phyloP scores from a whole-genome alignment of 192 early-diverging fungal species.

The Coemansia sp. region DNA sequence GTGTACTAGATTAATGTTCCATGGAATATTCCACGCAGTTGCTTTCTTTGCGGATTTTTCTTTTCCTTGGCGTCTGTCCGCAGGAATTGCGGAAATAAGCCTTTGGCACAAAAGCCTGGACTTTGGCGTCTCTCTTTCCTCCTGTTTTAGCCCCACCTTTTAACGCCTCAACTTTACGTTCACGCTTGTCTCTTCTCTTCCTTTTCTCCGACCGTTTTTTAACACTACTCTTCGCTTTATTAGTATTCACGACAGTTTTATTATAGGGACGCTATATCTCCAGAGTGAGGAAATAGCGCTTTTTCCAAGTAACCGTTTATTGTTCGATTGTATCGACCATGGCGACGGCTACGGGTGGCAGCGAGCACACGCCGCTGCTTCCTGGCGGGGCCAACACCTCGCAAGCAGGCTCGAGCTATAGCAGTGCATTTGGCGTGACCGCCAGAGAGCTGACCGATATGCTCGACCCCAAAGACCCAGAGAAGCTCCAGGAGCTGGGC shows the following conservation, averaged over 20 bases:
- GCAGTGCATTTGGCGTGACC: slow-evolving; percentile 47
- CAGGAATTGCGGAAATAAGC: background rate
- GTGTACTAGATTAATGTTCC: background rate
- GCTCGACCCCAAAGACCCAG: slow-evolving; percentile 67
- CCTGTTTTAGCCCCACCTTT: background rate
- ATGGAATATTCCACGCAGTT: slow-evolving; percentile 20
- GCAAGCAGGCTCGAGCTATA: slow-evolving; percentile 4
- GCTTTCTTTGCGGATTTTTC: slow-evolving; percentile 6
- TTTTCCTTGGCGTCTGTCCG: slow-evolving; percentile 3
- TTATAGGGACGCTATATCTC: background rate
- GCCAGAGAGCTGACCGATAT: slow-evolving; percentile 58
- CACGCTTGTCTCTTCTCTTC: background rate
- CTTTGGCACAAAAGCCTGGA: background rate
- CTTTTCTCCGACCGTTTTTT: background rate
- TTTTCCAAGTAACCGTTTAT: background rate
- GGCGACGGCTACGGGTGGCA: slow-evolving; percentile 28
- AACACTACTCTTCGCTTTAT: background rate
- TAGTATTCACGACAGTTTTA: background rate
- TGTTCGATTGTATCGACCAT: slow-evolving; percentile 8
- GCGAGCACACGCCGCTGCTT: slow-evolving; percentile 53
- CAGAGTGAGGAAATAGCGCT: background rate
- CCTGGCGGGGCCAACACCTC: slow-evolving; percentile 16
- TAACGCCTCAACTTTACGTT: slow-evolving; percentile 7
- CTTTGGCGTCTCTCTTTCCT: slow-evolving; percentile 1
- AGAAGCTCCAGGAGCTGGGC: slow-evolving; percentile 59